Base-by-base conservation (phyloP, 208 protist species). In the Crithidia acanthocephali region DNA sequence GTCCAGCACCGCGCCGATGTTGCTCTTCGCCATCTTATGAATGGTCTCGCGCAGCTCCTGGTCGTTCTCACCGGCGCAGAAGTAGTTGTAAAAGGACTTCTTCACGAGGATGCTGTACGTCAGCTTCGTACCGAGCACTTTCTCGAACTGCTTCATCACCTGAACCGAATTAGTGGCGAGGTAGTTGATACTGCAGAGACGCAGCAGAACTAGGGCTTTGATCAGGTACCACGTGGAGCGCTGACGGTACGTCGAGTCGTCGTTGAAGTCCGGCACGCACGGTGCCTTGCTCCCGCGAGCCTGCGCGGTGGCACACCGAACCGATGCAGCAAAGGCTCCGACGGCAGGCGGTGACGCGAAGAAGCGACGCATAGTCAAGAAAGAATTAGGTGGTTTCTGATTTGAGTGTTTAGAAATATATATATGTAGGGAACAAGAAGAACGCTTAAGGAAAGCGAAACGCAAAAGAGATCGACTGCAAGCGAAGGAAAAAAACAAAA, bases 21-120 rank as follows among this genome's bases (percentile, higher is more conserved):
- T 86, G 32, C 76, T 72, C 20, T 73, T 58, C 9, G 83, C 79
- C 32, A 99, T 86, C 40, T 66, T 50, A 15, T 85, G 68, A 28
- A 99, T 72, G 1, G 92, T 93, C 47, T 81, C 48, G 35, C 85
- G 70, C 18, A 98, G 74, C 68, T 98, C 95, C n/a, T 86, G 63
- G 30, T 91, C 91, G 70, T 92, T 89, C 70, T 95, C 94, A n/a
- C 97, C 97, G 6, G 91, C 97, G 72, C 96, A 98, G 68, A 98
- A 99, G 71, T 98, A 96, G 52, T 70, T 67, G 69, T 97, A 99
- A 53, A 98, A 95, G n/a, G 95, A 97, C 32, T 73, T 55, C 74
- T 95, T 97, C 28, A 98, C 89, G 5, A 88, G 45, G 22, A 91
- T 57, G 28, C 83, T 80, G 71, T 97, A 92, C 0, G 92, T 95